Evolutionary conservation across 148 eudicot genomes (phyloP).

Genomic region (Rhododendron mucronatum): DNA sequence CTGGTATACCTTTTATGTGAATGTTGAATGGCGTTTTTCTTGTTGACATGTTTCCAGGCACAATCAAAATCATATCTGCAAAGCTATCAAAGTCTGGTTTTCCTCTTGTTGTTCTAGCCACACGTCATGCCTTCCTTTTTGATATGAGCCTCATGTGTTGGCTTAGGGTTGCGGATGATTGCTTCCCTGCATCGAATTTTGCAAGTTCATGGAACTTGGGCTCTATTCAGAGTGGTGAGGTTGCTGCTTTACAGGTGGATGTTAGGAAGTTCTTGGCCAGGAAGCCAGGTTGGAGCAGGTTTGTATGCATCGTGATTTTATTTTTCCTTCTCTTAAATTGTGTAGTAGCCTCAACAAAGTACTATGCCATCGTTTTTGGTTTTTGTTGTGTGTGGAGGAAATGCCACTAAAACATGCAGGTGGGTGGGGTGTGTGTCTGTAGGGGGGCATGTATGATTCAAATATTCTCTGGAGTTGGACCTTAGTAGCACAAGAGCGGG

Average conservation of each 20-base stretch:
- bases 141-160: conserved; percentile 88
- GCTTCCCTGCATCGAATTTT: conserved; percentile 86
- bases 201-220: conserved; percentile 90
- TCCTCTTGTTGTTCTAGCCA: conserved; percentile 80
- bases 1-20: neutral
- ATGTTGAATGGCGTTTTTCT: conserved; percentile 5
- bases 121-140: conserved; percentile 89
- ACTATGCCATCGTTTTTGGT: neutral
- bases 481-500: no score
- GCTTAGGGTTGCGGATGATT: conserved; percentile 95
- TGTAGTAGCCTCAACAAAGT: neutral
- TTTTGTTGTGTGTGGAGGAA: neutral
- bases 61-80: conserved; percentile 68
- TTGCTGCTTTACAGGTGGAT: conserved; percentile 87
- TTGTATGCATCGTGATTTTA: conserved; percentile 6
- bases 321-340: neutral
- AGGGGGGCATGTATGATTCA: no score
- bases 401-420: neutral
- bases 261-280: conserved; percentile 88
- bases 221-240: conserved; percentile 80
- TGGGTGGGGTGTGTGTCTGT: no score
- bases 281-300: conserved; percentile 98
- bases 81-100: conserved; percentile 74
- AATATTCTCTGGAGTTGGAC: no score
- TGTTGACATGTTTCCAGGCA: conserved; percentile 36